Evolutionary conservation across 441 rosid genomes (phyloP).

Genomic region (Raphanus hybrid): DNA sequence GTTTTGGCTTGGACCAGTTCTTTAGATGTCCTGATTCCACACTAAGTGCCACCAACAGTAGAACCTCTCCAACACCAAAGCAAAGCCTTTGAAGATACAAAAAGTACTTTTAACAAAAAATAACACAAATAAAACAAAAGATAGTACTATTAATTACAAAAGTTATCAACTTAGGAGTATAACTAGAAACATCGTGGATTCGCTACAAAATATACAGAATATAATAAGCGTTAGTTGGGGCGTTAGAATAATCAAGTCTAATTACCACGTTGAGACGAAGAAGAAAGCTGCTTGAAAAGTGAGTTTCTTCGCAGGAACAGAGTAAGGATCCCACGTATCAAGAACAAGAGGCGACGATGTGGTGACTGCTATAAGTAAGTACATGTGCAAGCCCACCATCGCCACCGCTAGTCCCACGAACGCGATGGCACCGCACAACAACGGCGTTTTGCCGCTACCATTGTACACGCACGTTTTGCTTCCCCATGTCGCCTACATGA

Average conservation of each 20-base stretch:
- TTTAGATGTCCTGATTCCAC: constrained; percentile 92
- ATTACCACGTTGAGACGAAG: constrained; percentile 83
- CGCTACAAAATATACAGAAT: background rate
- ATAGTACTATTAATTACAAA: background rate
- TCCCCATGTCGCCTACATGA: constrained; percentile 61
- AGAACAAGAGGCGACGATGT: constrained; percentile 61
- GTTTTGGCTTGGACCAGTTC: constrained; percentile 75
- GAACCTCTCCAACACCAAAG: constrained; percentile 79
- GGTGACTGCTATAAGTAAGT: constrained; percentile 69
- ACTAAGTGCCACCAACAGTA: constrained; percentile 73
- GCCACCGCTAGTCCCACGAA: constrained; percentile 69
- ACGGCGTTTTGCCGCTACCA: constrained; percentile 81
- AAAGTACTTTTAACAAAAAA: background rate
- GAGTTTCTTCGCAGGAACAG: constrained; percentile 48
- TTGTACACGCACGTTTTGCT: constrained; percentile 61
- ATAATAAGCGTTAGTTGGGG: too few relatives aligned
- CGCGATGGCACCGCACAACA: constrained; percentile 64
- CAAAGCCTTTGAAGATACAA: constrained; percentile 58
- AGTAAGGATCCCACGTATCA: constrained; percentile 55
- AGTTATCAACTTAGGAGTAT: background rate
- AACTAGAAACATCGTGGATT: background rate
- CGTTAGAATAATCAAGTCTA: background rate
- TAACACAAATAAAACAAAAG: background rate
- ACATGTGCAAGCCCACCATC: constrained; percentile 74
- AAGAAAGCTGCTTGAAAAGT: constrained; percentile 76